Evolutionary conservation across 768 basidiomycete species (phyloP).

Genomic region (Hygrocybe punicea): DNA sequence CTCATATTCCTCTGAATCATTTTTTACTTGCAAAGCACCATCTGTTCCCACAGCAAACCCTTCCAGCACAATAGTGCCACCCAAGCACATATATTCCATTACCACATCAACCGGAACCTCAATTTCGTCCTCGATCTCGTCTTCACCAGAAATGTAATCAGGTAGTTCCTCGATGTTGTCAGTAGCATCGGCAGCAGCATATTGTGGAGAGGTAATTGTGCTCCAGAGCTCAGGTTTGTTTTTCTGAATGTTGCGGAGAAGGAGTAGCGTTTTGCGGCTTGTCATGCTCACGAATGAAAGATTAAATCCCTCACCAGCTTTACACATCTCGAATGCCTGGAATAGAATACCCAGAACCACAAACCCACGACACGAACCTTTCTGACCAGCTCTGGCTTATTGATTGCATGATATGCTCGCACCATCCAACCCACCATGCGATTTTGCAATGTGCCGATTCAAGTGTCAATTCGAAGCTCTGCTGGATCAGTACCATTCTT

Average conservation of each 20-base stretch:
- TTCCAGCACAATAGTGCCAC: not conserved
- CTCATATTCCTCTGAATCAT: not conserved
- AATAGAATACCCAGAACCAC: conserved; percentile 3
- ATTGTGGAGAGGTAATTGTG: not conserved
- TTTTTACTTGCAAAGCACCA: not conserved
- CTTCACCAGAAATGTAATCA: not conserved
- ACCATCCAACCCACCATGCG: conserved; percentile 31
- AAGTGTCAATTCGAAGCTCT: conserved; percentile 19
- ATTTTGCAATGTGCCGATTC: conserved; percentile 20
- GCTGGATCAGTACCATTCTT: conserved; percentile 11
- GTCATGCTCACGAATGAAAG: conserved; percentile 9
- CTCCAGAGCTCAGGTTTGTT: conserved; percentile 8
- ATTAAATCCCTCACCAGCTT: conserved; percentile 5
- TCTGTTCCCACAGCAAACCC: not conserved
- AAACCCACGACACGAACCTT: conserved; percentile 21
- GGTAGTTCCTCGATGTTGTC: not conserved
- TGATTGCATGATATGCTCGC: conserved; percentile 28
- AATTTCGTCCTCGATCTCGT: conserved; percentile 6
- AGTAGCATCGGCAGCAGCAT: not conserved
- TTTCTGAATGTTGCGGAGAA: conserved; percentile 1
- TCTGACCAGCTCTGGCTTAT: conserved; percentile 26
- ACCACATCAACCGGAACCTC: conserved; percentile 6
- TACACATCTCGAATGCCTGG: conserved; percentile 11
- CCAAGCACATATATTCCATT: not conserved
- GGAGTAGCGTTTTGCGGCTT: not conserved